Evolutionary conservation across 2,329 filamentous ascomycete genomes (phyloP).

Genomic region (Talaromyces sp.): DNA sequence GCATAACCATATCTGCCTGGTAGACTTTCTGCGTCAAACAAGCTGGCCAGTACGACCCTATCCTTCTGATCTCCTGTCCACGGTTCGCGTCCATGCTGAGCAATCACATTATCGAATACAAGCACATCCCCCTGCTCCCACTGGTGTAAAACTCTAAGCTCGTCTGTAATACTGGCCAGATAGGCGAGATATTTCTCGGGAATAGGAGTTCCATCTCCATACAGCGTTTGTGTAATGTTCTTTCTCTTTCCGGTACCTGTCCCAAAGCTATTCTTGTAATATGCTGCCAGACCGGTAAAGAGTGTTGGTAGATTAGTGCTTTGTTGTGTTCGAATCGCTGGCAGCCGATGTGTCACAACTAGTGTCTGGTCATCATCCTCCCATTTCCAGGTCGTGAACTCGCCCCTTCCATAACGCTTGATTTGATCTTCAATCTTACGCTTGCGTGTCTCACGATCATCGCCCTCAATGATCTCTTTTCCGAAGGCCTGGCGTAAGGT

Average conservation of each 20-base stretch:
- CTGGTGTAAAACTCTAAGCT: constrained; percentile 49
- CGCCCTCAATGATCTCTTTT: constrained; percentile 45
- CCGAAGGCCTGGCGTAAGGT: constrained; percentile 49
- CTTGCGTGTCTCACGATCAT: constrained; percentile 41
- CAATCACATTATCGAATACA: constrained; percentile 50
- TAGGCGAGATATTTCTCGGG: constrained; percentile 45
- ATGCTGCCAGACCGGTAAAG: constrained; percentile 47
- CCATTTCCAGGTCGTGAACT: constrained; percentile 51
- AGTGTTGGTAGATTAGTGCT: constrained; percentile 46
- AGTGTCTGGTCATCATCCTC: constrained; percentile 37
- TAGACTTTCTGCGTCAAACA: constrained; percentile 47
- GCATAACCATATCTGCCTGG: constrained; percentile 44
- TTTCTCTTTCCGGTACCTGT: background rate
- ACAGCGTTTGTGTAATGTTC: constrained; percentile 39
- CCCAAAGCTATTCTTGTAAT: constrained; percentile 29
- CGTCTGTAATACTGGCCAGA: constrained; percentile 46
- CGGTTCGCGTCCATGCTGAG: constrained; percentile 50
- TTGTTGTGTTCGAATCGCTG: constrained; percentile 48
- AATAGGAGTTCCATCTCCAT: constrained; percentile 48
- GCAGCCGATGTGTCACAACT: constrained; percentile 46
- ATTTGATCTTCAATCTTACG: constrained; percentile 45
- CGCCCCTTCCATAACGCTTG: constrained; percentile 44
- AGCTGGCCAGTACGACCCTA: constrained; percentile 45
- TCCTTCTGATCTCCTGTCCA: constrained; percentile 49
- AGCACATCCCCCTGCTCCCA: constrained; percentile 50